Conservation (phyloP, 2,329 filamentous ascomycete species). For the Alternaria brassicae region DNA sequence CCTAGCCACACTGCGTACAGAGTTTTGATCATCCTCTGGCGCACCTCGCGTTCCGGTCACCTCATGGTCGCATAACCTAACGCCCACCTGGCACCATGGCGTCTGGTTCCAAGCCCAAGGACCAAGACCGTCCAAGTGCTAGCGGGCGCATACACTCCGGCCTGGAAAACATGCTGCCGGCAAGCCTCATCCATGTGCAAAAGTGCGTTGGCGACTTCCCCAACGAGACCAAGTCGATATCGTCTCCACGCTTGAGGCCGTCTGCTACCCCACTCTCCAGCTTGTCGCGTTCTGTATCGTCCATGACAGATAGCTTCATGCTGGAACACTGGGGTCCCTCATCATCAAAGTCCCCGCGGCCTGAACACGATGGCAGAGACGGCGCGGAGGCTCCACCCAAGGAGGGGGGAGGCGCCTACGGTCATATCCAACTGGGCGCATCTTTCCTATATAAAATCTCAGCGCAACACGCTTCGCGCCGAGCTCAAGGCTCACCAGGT, state of each 20-base stretch:
- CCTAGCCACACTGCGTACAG: conserved; percentile 17
- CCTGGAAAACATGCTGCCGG: conserved; percentile 42
- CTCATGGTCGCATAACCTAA: conserved; percentile 23
- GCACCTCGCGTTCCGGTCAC: conserved; percentile 11
- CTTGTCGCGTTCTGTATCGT: conserved; percentile 42
- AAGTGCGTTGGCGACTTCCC: conserved; percentile 14
- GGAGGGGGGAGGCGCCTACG: conserved; percentile 33
- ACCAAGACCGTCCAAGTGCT: conserved; percentile 27
- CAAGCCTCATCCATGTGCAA: conserved; percentile 27
- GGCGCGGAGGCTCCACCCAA: conserved; percentile 21
- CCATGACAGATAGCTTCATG: conserved; percentile 48
- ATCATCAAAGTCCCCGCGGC: conserved; percentile 19
- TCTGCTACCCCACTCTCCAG: conserved; percentile 30
- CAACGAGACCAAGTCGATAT: conserved; percentile 30
- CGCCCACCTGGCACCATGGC: conserved; percentile 31
- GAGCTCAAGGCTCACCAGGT: conserved; percentile 45
- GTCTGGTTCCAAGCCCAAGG: conserved; percentile 20
- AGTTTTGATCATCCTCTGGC: conserved; percentile 13
- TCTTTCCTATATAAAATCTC: conserved; percentile 45
- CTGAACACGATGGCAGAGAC: conserved; percentile 19
- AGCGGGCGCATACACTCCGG: conserved; percentile 28
- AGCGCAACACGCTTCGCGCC: conserved; percentile 42
- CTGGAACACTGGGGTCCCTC: conserved; percentile 34
- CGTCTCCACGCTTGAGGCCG: conserved; percentile 23
- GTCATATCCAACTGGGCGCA: conserved; percentile 49